A percentile compares a stretch with the other conserved stretches of the same genome.
Evolutionary conservation across 352 stramenopile genomes (phyloP).

Genomic region (Globisporangium uncinulatum): DNA sequence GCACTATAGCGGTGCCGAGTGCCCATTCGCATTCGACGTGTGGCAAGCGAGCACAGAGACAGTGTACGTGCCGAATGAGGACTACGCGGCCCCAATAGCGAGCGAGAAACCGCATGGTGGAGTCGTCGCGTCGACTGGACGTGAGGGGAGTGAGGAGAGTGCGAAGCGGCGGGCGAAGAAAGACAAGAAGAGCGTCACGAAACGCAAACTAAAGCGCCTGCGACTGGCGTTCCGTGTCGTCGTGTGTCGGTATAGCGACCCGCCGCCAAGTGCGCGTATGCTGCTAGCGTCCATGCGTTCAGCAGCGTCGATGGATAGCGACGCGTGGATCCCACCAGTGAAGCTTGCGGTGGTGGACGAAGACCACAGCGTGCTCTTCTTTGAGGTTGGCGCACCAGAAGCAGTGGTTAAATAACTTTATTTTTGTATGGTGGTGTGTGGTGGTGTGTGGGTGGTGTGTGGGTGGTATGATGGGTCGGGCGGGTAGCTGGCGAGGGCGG

Average conservation of each 20-base stretch:
- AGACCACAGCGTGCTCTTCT: slow-evolving; percentile 56
- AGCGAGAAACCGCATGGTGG: too few species aligned
- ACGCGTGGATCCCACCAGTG: slow-evolving; percentile 35
- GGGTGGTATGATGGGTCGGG: neutral
- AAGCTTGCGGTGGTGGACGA: slow-evolving; percentile 60
- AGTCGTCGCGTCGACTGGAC: too few species aligned
- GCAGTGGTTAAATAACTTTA: slow-evolving; percentile 4
- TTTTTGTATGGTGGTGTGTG: too few species aligned
- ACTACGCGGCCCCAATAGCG: neutral
- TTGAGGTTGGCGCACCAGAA: slow-evolving; percentile 31
- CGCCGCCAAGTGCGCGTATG: slow-evolving; percentile 23
- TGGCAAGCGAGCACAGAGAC: slow-evolving; percentile 38
- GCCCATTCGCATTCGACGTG: slow-evolving; percentile 46
- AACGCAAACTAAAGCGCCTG: slow-evolving; percentile 38
- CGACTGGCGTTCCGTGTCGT: slow-evolving; percentile 48
- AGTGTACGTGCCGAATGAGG: slow-evolving; percentile 12
- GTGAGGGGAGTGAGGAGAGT: too few species aligned
- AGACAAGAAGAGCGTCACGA: slow-evolving; percentile 20
- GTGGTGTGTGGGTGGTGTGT: too few species aligned
- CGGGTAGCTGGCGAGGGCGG: neutral
- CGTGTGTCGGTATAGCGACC: slow-evolving; percentile 41
- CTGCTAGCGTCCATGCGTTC: slow-evolving; percentile 5
- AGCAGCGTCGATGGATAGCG: neutral
- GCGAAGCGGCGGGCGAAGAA: slow-evolving; percentile 1
- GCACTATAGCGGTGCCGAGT: slow-evolving; percentile 13